Evolutionary conservation across 306 rosid species (phyloP).

Genomic region (Cicer bijugum): DNA sequence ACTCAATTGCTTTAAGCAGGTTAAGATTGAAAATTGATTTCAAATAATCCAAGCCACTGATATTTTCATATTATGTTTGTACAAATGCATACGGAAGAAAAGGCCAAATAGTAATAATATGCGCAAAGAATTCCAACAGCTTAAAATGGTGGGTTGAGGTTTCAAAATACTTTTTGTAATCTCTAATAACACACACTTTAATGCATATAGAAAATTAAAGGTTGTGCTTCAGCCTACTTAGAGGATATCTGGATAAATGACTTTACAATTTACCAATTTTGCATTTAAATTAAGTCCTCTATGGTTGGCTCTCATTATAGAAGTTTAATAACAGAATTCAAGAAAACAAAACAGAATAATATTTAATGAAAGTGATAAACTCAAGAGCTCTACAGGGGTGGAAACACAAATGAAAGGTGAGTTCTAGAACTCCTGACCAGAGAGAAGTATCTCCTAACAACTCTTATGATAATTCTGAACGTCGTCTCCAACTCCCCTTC

Average conservation of each 20-base stretch:
- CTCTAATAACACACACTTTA: not conserved
- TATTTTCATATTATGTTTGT: not conserved
- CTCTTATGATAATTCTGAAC: too few species aligned
- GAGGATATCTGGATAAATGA: not conserved
- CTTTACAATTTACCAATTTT: not conserved
- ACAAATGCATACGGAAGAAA: not conserved
- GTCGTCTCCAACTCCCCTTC: too few species aligned
- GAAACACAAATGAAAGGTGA: too few species aligned
- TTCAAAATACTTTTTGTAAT: not conserved
- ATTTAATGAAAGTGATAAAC: too few species aligned
- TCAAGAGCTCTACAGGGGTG: too few species aligned
- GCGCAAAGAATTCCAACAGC: conserved; percentile 15
- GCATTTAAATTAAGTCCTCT: conserved; percentile 19
- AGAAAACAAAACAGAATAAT: too few species aligned
- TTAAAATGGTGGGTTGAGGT: conserved; percentile 7
- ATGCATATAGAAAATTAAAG: conserved; percentile 13
- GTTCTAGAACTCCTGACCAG: too few species aligned
- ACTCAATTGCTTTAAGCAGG: conserved; percentile 7
- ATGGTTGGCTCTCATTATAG: not conserved
- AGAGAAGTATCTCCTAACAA: too few species aligned
- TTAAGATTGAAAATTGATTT: conserved; percentile 22
- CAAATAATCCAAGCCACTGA: conserved; percentile 35
- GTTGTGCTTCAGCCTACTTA: conserved; percentile 1
- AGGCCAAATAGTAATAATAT: not conserved
- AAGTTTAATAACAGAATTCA: not conserved